Conservation (phyloP, 768 basidiomycete species). For the Epithele typhae region DNA sequence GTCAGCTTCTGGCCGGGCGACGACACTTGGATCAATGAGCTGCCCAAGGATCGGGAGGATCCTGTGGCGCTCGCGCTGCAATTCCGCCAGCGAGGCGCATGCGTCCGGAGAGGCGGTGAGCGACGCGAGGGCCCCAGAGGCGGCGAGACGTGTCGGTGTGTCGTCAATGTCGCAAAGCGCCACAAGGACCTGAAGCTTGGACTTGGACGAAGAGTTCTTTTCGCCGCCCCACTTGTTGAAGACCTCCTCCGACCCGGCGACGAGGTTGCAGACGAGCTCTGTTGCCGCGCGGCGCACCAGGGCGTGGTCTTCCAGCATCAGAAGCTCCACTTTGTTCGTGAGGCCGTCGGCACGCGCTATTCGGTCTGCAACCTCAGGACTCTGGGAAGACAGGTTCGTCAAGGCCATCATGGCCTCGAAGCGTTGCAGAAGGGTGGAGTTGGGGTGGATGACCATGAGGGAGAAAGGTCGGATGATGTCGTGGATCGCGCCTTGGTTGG, state of each 20-base stretch:
- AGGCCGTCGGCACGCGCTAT: constrained; percentile 61
- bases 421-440: constrained; percentile 70
- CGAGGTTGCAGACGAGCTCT: constrained; percentile 90
- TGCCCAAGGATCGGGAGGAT: constrained; percentile 63
- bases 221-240: constrained; percentile 69
- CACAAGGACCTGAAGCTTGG: constrained; percentile 76
- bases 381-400: constrained; percentile 87
- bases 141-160: constrained; percentile 79
- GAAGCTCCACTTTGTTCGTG: constrained; percentile 60
- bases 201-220: constrained; percentile 38
- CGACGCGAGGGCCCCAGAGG: constrained; percentile 84
- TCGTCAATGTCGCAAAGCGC: constrained; percentile 89
- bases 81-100: constrained; percentile 55
- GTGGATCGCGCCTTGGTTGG: constrained; percentile 67
- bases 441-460: constrained; percentile 62
- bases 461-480: constrained; percentile 85
- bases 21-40: constrained; percentile 57
- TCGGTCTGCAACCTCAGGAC: constrained; percentile 57
- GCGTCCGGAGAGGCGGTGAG: constrained; percentile 59
- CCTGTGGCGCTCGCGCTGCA: constrained; percentile 62
- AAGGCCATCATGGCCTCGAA: constrained; percentile 97
- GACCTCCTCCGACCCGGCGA: constrained; percentile 68
- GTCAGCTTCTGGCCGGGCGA: constrained; percentile 28
- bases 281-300: constrained; percentile 84
- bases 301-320: constrained; percentile 78